These are phyloP conservation scores for Candida smagusa DNA, from an alignment of 1,139 yeast species.

Conservation along the genomic window DNA sequence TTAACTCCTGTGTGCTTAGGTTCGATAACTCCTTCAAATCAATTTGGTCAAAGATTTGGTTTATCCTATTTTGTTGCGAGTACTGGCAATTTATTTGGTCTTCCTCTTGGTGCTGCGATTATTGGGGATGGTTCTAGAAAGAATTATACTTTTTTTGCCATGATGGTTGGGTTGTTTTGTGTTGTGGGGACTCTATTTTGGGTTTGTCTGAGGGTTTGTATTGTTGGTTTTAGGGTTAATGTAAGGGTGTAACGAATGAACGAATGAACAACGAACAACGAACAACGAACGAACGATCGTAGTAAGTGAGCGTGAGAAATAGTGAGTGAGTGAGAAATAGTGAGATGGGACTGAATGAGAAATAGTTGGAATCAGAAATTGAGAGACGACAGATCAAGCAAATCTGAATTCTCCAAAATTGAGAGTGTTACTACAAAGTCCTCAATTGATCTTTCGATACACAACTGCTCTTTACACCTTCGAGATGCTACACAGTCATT, in stretches of 20 bases:
- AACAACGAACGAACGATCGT: not conserved
- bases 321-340: not conserved
- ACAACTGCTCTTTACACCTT: too few relatives aligned
- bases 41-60: slow-evolving; percentile 43
- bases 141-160: slow-evolving; percentile 32
- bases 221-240: slow-evolving; percentile 32
- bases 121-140: slow-evolving; percentile 31
- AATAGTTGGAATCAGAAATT: too few relatives aligned
- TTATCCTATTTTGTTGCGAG: slow-evolving; percentile 38
- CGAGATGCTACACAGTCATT: too few relatives aligned
- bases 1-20: slow-evolving; percentile 42
- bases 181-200: slow-evolving; percentile 29
- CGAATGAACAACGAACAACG: not conserved
- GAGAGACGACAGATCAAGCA: too few relatives aligned
- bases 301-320: not conserved
- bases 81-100: slow-evolving; percentile 38
- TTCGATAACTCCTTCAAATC: slow-evolving; percentile 34
- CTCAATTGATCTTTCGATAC: too few relatives aligned
- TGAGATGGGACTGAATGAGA: too few relatives aligned
- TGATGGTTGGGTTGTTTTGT: slow-evolving; percentile 34
- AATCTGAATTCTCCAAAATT: too few relatives aligned
- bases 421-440: too few relatives aligned
- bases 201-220: slow-evolving; percentile 28
- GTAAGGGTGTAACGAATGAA: slow-evolving; percentile 22
- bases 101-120: slow-evolving; percentile 45